Evolutionary conservation across 148 eudicot species (phyloP), one percentile per base, ranked within the genome.

Genomic region (Amaranthus hypochondriacus): DNA sequence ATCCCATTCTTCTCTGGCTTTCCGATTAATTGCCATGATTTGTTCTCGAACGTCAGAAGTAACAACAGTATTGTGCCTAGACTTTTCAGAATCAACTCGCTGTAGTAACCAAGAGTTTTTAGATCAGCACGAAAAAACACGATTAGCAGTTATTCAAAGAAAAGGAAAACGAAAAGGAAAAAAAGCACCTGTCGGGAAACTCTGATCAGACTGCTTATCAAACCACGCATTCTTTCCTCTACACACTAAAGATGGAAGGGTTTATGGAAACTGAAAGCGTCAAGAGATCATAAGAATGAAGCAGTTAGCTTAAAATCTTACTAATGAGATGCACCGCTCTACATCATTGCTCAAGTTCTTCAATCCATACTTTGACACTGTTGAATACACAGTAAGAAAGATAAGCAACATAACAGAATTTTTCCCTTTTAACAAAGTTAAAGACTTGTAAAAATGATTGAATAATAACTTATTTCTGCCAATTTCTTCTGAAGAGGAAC

Each of bases 181-280:
- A 68, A 52, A 77, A 61, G 62, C 53, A 90, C 99, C 92, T 96
- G 97, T 74, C 89, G 92, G 62, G 97, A 96, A 52, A 92, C 76
- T 85, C 95, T 86, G 79, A 96, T 88, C 75, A 90, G 56, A 77
- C 81, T 89, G 84, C 82, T 77, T 79, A 96, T 85, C 82, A 96
- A 79, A 58, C 91, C 97, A 73, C 96, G 97, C 86, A 96, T 52
- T 80, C 99, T 87, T 84, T 96, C 99, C 84, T 96, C 99, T 71
- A 87, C 92, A 64, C 94, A 87, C 99, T 96, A 85, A 69, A 80
- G 79, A 71, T 15, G 49, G 42, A 73, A 52, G 50, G 62, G 64
- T 77, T 78, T 78, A 56, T 80, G 81, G 72, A 53, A 48, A 63
- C 52, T 56, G 68, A 69, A 73, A 77, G 62, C 68, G 69, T 4